These are phyloP conservation scores for Afroboletus lepidellus DNA, from an alignment of 1,284 basidiomycete species.

Conservation along the genomic window DNA sequence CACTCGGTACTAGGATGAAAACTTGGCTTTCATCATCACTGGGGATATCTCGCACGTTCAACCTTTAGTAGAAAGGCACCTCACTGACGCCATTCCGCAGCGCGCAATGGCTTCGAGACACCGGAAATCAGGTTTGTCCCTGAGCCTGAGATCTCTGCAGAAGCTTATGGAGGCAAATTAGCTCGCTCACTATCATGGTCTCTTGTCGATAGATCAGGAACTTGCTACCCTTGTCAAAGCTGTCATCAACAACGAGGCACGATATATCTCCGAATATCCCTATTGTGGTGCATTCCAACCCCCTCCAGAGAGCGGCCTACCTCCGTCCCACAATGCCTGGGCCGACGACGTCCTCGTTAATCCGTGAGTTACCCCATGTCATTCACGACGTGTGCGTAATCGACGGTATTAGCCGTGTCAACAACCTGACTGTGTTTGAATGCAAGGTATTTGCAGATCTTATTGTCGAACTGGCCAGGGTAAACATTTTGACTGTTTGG, in stretches of 20 bases:
- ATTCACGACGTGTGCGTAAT: not conserved
- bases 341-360: constrained; percentile 67
- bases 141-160: not conserved
- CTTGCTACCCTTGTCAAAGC: constrained; percentile 67
- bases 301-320: constrained; percentile 66
- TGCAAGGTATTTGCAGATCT: constrained; percentile 55
- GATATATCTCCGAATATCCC: constrained; percentile 69
- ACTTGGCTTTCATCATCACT: constrained; percentile 75
- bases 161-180: constrained; percentile 28
- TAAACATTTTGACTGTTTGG: not conserved
- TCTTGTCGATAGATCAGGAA: constrained; percentile 55
- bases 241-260: constrained; percentile 74
- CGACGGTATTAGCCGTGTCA: constrained; percentile 48
- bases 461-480: not conserved
- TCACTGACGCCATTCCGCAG: constrained; percentile 32
- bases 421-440: constrained; percentile 70
- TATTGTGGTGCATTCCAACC: constrained; percentile 79
- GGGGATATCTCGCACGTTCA: constrained; percentile 72
- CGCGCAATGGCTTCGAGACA: constrained; percentile 72
- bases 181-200: constrained; percentile 66
- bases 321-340: constrained; percentile 61
- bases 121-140: constrained; percentile 62
- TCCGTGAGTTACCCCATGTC: constrained; percentile 47
- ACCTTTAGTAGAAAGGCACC: not conserved
- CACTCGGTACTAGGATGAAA: constrained; percentile 44